Evolutionary conservation across 2,329 filamentous ascomycete genomes (phyloP).

Genomic region (Hypoxylon sp.): DNA sequence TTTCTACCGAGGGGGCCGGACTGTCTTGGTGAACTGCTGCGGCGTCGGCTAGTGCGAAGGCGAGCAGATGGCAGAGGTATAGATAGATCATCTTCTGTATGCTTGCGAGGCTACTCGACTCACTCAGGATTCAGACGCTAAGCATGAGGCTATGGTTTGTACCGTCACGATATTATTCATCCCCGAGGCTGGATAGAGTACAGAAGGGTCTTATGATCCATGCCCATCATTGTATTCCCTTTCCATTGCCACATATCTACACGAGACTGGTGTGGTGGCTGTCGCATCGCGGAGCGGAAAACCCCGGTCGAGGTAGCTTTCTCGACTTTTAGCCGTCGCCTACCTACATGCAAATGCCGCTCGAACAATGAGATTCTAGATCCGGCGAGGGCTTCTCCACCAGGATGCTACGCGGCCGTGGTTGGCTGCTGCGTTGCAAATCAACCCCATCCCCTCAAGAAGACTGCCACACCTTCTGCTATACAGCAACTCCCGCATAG

Average conservation of each 20-base stretch:
- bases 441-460: neutral
- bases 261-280: neutral
- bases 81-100: neutral
- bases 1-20: neutral
- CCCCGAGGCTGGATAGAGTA: conserved; percentile 2
- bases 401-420: too few species aligned
- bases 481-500: too few species aligned
- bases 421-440: neutral
- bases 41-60: neutral
- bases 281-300: conserved; percentile 10
- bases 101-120: neutral
- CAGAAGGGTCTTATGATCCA: neutral
- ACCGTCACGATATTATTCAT: neutral
- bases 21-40: neutral
- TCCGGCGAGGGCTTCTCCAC: neutral
- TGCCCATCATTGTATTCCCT: conserved; percentile 2
- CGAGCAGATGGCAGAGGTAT: neutral
- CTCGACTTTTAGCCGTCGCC: conserved; percentile 15
- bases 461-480: too few species aligned
- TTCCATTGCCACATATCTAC: conserved; percentile 2
- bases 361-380: too few species aligned
- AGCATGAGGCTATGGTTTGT: neutral
- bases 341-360: too few species aligned
- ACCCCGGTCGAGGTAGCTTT: conserved; percentile 22
- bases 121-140: neutral